A percentile compares a stretch with the other conserved stretches of the same genome.
phyloP scores from a whole-genome alignment of 805 yeast species.

The Candida verbasci region DNA sequence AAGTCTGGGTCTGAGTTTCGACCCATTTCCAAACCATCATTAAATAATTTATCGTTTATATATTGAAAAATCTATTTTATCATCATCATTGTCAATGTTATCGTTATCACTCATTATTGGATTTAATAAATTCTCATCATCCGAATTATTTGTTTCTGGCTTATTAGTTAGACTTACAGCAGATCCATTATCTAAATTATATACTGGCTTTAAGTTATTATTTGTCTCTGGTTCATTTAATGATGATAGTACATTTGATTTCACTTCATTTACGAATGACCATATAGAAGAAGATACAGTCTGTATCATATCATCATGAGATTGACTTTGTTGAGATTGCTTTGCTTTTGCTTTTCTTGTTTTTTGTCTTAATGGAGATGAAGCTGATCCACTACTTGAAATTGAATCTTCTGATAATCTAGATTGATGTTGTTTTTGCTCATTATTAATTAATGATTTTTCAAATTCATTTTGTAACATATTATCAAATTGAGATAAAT shows the following conservation, averaged over 20 bases:
- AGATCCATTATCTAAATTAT: slow-evolving; percentile 25
- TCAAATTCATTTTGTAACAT: slow-evolving; percentile 65
- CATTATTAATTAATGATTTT: slow-evolving; percentile 25
- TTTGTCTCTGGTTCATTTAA: slow-evolving; percentile 15
- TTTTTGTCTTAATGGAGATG: slow-evolving; percentile 23
- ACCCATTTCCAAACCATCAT: too few relatives aligned
- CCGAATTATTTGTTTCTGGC: neutral
- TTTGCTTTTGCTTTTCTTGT: slow-evolving; percentile 14
- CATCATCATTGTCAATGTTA: slow-evolving; percentile 13
- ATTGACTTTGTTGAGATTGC: neutral
- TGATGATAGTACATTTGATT: slow-evolving; percentile 27
- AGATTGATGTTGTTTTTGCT: slow-evolving; percentile 2
- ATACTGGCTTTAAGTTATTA: slow-evolving; percentile 2
- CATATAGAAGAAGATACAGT: slow-evolving; percentile 38
- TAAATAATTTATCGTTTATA: slow-evolving; percentile 11
- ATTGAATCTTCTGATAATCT: slow-evolving; percentile 24
- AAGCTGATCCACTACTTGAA: slow-evolving; percentile 17
- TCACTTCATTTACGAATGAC: slow-evolving; percentile 41
- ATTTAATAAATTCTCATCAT: slow-evolving; percentile 1
- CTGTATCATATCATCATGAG: slow-evolving; percentile 41
- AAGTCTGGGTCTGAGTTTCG: too few relatives aligned
- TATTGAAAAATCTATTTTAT: slow-evolving; percentile 23
- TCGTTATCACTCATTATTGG: slow-evolving; percentile 6
- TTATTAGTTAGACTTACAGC: slow-evolving; percentile 14
- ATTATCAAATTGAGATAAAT: slow-evolving; percentile 65